These are phyloP conservation scores for Coemansia sp. DNA, from an alignment of 192 early-diverging fungal genomes.

Conservation along the genomic window DNA sequence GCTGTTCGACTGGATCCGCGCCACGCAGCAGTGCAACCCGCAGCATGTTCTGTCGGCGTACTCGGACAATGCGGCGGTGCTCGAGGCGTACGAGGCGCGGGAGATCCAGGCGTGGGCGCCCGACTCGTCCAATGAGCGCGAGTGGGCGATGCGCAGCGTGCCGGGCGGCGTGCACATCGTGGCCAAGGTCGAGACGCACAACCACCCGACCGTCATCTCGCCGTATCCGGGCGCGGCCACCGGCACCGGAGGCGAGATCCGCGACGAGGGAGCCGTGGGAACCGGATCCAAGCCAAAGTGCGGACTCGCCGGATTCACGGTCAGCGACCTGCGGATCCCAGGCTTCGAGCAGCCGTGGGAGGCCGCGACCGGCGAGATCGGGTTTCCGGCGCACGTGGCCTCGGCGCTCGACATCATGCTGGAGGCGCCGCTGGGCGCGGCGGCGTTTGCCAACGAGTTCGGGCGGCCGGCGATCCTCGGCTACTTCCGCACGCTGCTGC, in stretches of 20 bases:
- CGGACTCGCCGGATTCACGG: slow-evolving; percentile 93
- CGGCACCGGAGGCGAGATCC: slow-evolving; percentile 98
- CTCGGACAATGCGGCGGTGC: slow-evolving; percentile 97
- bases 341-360: slow-evolving; percentile 95
- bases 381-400: slow-evolving; percentile 88
- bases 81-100: slow-evolving; percentile 56
- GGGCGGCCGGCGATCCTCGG: slow-evolving; percentile 93
- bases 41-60: slow-evolving; percentile 92
- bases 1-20: slow-evolving; percentile 95
- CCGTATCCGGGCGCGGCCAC: slow-evolving; percentile 98
- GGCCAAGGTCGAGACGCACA: slow-evolving; percentile 99
- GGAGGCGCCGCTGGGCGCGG: slow-evolving; percentile 93
- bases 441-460: slow-evolving; percentile 99
- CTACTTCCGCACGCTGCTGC: slow-evolving; percentile 94
- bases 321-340: slow-evolving; percentile 93
- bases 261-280: slow-evolving; percentile 98
- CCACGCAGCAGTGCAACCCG: slow-evolving; percentile 85
- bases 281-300: slow-evolving; percentile 94
- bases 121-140: background rate
- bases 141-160: slow-evolving; percentile 37
- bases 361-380: slow-evolving; percentile 58
- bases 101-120: slow-evolving; percentile 49
- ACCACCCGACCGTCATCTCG: slow-evolving; percentile 98
- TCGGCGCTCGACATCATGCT: slow-evolving; percentile 97
- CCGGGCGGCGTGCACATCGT: slow-evolving; percentile 75